Base-by-base conservation (phyloP, 2,329 filamentous ascomycete species). In the Epicoccum sorghinum region DNA sequence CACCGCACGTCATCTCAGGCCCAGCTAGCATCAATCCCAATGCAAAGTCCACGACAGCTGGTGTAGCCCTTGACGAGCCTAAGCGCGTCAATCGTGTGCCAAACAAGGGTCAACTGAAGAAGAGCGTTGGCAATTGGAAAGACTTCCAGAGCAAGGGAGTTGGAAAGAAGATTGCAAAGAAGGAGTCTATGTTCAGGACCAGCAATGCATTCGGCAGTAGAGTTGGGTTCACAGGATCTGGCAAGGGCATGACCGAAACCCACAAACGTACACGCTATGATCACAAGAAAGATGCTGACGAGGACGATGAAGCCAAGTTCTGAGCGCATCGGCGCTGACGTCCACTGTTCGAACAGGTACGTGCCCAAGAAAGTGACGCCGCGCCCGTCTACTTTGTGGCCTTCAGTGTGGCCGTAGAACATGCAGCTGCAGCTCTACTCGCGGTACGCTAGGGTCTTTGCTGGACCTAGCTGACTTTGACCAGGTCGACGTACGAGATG, bases 161-260 rank as follows among this genome's bases (percentile, higher is more conserved):
- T n/a, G 65, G 67, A 55, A 87, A 86, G 70, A 73, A 79, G 55
- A 78, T 80, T n/a, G 93, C 91, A 71, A 93, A 93, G 79, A 96
- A 96, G 78, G 91, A 96, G 43, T 96, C 91, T 81, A 97, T 97
- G 93, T 97, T 97, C 74, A 87, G 93, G 41, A 97, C 93, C 3
- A 91, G 92, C 0, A 92, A 96, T 29, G 88, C 91, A 57, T 84
- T 95, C 23, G 85, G 91, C 68, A 93, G 90, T 53, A 86, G 92
- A 89, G 95, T 99, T 70, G 95, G 95, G 30, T 97, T 99, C 71
- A 96, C 91, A 7, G 95, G 95, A 58, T 97, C 93, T 49, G 95
- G 95, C 55, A 91, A 96, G 77, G 84, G 89, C 62, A 98, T 98
- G 95, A 90, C 92, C 66, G 97, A 96, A 76, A 95, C 97, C 72